phyloP scores from a whole-genome alignment of 805 yeast genomes.

The Starmerella tilneyi region DNA sequence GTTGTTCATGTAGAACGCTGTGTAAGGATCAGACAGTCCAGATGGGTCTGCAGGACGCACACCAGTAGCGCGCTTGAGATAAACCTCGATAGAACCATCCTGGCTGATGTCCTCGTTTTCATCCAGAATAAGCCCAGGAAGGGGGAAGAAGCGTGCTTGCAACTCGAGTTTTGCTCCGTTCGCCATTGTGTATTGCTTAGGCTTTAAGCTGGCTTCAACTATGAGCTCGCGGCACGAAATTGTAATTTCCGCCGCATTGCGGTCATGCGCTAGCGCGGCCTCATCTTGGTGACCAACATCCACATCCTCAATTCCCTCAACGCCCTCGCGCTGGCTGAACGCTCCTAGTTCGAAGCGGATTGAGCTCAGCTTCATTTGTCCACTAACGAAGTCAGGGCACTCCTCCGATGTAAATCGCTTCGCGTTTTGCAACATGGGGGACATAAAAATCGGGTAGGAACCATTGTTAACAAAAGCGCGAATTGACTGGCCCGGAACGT shows the following conservation, averaged over 20 bases:
- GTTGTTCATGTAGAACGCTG: constrained; percentile 58
- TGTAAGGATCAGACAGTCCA: constrained; percentile 91
- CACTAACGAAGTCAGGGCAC: constrained; percentile 26
- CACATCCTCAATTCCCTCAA: constrained; percentile 15
- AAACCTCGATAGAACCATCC: constrained; percentile 58
- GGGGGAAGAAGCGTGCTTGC: constrained; percentile 62
- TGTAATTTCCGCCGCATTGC: constrained; percentile 36
- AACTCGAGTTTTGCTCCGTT: constrained; percentile 20
- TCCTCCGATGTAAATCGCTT: constrained; percentile 22
- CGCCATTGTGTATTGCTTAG: constrained; percentile 20
- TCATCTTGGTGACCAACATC: constrained; percentile 33
- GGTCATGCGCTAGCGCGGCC: constrained; percentile 15
- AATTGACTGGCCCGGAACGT: constrained; percentile 42
- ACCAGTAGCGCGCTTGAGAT: constrained; percentile 51
- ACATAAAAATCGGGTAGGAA: constrained; percentile 52
- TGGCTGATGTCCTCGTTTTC: constrained; percentile 64
- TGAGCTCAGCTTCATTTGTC: constrained; percentile 23
- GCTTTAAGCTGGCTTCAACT: constrained; percentile 20
- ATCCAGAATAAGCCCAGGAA: constrained; percentile 48
- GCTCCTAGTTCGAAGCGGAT: constrained; percentile 24
- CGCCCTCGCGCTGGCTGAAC: constrained; percentile 11
- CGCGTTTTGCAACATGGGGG: constrained; percentile 45
- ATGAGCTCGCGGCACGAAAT: constrained; percentile 37
- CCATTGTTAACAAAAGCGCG: constrained; percentile 70
- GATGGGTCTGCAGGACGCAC: constrained; percentile 79